Base-by-base conservation (phyloP, 192 early-diverging fungal genomes). In the Coemansia erecta region DNA sequence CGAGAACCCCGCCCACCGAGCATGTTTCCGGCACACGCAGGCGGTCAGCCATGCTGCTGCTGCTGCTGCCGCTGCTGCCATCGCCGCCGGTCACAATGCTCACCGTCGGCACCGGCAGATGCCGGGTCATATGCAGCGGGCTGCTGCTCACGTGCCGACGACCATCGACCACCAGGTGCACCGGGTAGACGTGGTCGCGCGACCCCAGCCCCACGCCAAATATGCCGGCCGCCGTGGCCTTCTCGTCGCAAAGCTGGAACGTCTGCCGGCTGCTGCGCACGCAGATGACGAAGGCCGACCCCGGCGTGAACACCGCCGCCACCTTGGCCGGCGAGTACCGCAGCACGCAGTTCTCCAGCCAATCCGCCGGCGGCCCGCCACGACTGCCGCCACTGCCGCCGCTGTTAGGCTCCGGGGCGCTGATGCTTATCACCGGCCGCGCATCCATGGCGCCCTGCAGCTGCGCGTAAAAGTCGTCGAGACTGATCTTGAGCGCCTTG, bases 201-300 rank as follows among this genome's bases (percentile, higher is more conserved):
- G 8, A 23, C 4, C 60, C 51, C 9, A 62, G 22, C 15, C 33
- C 3, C 4, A 53, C 33, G 14, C 12, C 26, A 13, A 53, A n/a
- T 12, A 53, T 18, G 28, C 18, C 17, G 12, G 3, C 15, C 2
- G 3, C 15, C 2, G 17, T 2, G 6, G 28, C 24, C 15, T 12
- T 3, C 5, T 11, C 51, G 31, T 35, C 51, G 33, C 4, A 4
- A 8, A 53, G 17, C 8, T 13, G 22, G 8, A 42, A 39, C 39
- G 40, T 41, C 21, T 23, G 52, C 46, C 26, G 6, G 18, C 41
- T 35, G n/a, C 41, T 35, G n/a, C 22, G 21, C 13, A 61, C 22
- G 24, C 73, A 76, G 15, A 76, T 17, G 9, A 66, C 45, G 39
- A 66, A 76, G 0, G 73, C 68, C 26, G 49, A 48, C 2, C 63